These are phyloP conservation scores for Massospora cicadina DNA, from an alignment of 371 early-diverging fungal genomes.

Conservation along the genomic window DNA sequence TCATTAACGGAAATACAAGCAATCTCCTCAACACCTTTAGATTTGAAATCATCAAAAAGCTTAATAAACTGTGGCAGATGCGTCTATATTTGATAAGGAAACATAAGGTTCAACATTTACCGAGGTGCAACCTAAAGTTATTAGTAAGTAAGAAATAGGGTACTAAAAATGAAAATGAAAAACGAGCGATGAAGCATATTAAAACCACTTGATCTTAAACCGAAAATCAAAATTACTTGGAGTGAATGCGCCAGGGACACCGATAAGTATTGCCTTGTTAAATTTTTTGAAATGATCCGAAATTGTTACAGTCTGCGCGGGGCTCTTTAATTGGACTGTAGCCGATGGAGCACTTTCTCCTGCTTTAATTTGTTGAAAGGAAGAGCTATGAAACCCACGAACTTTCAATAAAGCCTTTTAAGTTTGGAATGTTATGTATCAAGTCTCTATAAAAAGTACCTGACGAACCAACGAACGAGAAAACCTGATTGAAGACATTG, in stretches of 20 bases:
- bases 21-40: constrained; percentile 39
- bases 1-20: constrained; percentile 48
- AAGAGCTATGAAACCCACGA: constrained; percentile 14
- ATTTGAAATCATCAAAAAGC: constrained; percentile 30
- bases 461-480: no score
- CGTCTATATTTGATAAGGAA: constrained; percentile 15
- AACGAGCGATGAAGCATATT: no score
- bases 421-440: no score
- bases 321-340: constrained; percentile 21
- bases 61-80: constrained; percentile 53
- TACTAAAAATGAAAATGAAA: background rate
- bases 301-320: constrained; percentile 22
- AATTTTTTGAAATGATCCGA: constrained; percentile 23
- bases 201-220: background rate
- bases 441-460: no score
- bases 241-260: constrained; percentile 45
- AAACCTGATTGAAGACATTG: no score
- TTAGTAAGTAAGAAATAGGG: background rate
- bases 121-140: constrained; percentile 26
- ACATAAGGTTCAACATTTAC: constrained; percentile 7
- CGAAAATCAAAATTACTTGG: constrained; percentile 19
- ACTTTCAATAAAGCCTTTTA: background rate
- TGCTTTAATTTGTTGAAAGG: constrained; percentile 13
- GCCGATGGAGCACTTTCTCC: constrained; percentile 22
- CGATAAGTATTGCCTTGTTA: constrained; percentile 29